These are phyloP conservation scores for Naganishia randhawae DNA, from an alignment of 768 basidiomycete genomes.

Conservation along the genomic window DNA sequence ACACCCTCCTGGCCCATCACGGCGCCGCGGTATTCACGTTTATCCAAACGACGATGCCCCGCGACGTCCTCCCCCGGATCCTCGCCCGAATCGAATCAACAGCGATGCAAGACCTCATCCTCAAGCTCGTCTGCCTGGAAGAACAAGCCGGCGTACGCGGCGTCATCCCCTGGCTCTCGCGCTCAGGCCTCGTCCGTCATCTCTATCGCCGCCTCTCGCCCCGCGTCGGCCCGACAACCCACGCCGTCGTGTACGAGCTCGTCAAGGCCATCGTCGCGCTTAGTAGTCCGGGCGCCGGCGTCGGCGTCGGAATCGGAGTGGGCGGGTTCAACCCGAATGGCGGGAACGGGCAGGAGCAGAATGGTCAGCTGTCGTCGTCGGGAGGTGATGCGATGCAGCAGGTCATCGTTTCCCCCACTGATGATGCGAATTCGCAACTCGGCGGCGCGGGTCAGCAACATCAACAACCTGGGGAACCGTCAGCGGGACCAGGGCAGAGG, in stretches of 20 bases:
- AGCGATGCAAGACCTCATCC: slow-evolving; percentile 83
- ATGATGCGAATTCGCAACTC: neutral
- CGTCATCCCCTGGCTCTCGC: slow-evolving; percentile 87
- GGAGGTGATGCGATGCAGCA: slow-evolving; percentile 1
- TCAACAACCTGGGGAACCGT: slow-evolving; percentile 24
- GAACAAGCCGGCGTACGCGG: slow-evolving; percentile 71
- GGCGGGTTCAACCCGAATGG: slow-evolving; percentile 62
- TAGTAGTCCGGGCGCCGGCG: slow-evolving; percentile 61
- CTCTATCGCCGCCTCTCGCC: slow-evolving; percentile 81
- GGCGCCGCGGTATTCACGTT: slow-evolving; percentile 86
- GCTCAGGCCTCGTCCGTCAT: slow-evolving; percentile 73
- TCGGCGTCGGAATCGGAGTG: neutral
- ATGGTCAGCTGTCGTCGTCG: no score
- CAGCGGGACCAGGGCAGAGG: slow-evolving; percentile 33
- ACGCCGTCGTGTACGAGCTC: slow-evolving; percentile 80
- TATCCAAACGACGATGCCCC: slow-evolving; percentile 78
- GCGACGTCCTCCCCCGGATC: slow-evolving; percentile 73
- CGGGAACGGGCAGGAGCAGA: slow-evolving; percentile 55
- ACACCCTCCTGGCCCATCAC: slow-evolving; percentile 79
- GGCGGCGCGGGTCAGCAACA: slow-evolving; percentile 10
- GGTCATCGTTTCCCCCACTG: slow-evolving; percentile 6
- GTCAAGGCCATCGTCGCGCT: slow-evolving; percentile 92
- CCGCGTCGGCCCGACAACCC: slow-evolving; percentile 66
- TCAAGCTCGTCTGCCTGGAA: slow-evolving; percentile 84
- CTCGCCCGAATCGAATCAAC: slow-evolving; percentile 82